These are phyloP conservation scores for Golubevia sp. DNA, from an alignment of 1,284 basidiomycete genomes.

Conservation along the genomic window DNA sequence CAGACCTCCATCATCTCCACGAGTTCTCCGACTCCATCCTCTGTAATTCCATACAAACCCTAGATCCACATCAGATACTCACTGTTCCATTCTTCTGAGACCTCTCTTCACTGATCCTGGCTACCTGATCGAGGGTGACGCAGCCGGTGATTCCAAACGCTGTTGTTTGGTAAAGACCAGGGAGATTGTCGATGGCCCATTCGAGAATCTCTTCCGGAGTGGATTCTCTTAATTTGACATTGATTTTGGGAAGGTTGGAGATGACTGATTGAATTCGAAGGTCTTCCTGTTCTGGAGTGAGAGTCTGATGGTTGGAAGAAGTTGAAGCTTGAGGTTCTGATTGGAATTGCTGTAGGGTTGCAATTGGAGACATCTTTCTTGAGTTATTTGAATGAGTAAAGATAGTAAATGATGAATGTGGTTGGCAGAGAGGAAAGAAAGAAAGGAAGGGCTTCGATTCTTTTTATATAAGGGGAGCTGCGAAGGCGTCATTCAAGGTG, in stretches of 20 bases:
- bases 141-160: slow-evolving; percentile 60
- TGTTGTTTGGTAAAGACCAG: slow-evolving; percentile 58
- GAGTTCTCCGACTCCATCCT: too few species aligned
- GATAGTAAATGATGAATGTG: not conserved
- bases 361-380: not conserved
- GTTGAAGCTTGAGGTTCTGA: not conserved
- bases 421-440: not conserved
- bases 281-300: slow-evolving; percentile 21
- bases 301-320: not conserved
- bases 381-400: not conserved
- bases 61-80: slow-evolving; percentile 2
- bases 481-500: too few species aligned
- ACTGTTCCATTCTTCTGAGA: slow-evolving; percentile 21
- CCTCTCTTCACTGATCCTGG: slow-evolving; percentile 41
- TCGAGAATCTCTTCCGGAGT: slow-evolving; percentile 48
- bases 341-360: not conserved
- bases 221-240: slow-evolving; percentile 46
- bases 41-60: not conserved
- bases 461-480: too few species aligned
- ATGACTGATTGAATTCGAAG: slow-evolving; percentile 27
- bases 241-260: slow-evolving; percentile 46
- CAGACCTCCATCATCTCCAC: too few species aligned
- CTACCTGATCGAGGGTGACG: slow-evolving; percentile 56
- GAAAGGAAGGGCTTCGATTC: not conserved
- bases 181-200: slow-evolving; percentile 59